Evolutionary conservation across 495 filamentous ascomycete species (phyloP).

Genomic region (Penicillium flavigenum): DNA sequence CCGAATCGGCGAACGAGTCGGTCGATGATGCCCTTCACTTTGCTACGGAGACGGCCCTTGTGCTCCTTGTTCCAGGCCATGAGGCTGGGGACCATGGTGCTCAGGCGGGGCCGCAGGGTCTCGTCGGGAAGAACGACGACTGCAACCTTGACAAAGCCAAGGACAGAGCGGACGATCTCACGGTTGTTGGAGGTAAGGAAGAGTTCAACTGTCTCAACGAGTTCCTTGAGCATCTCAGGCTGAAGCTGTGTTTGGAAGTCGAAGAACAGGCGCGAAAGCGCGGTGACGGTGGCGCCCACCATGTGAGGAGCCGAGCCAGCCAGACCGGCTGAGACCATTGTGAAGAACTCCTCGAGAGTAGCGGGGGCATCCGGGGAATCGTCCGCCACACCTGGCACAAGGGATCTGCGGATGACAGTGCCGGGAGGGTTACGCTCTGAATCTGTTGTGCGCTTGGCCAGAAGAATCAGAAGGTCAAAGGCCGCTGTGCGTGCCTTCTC

Average conservation of each 20-base stretch:
- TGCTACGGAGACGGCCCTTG: constrained; percentile 90
- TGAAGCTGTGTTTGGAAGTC: constrained; percentile 68
- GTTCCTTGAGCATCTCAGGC: constrained; percentile 63
- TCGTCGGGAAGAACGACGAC: constrained; percentile 78
- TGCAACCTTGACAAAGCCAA: constrained; percentile 96
- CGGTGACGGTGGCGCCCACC: constrained; percentile 91
- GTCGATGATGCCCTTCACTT: constrained; percentile 96
- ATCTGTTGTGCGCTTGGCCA: constrained; percentile 74
- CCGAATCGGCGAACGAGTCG: constrained; percentile 90
- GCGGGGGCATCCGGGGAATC: constrained; percentile 75
- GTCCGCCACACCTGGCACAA: constrained; percentile 78
- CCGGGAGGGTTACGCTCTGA: constrained; percentile 56
- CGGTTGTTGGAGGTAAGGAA: constrained; percentile 94
- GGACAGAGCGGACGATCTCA: constrained; percentile 87
- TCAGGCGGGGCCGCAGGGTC: constrained; percentile 70
- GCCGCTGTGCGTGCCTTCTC: constrained; percentile 85
- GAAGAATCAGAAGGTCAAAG: constrained; percentile 85
- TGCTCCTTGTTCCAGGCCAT: constrained; percentile 98
- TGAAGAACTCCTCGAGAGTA: constrained; percentile 91
- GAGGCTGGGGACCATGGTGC: constrained; percentile 76
- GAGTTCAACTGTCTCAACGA: constrained; percentile 88
- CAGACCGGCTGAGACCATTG: constrained; percentile 94
- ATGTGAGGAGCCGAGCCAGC: constrained; percentile 90
- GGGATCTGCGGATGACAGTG: constrained; percentile 74
- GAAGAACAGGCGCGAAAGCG: constrained; percentile 85